phyloP scores from a whole-genome alignment of 768 basidiomycete genomes.

The Mycena kentingensis region DNA sequence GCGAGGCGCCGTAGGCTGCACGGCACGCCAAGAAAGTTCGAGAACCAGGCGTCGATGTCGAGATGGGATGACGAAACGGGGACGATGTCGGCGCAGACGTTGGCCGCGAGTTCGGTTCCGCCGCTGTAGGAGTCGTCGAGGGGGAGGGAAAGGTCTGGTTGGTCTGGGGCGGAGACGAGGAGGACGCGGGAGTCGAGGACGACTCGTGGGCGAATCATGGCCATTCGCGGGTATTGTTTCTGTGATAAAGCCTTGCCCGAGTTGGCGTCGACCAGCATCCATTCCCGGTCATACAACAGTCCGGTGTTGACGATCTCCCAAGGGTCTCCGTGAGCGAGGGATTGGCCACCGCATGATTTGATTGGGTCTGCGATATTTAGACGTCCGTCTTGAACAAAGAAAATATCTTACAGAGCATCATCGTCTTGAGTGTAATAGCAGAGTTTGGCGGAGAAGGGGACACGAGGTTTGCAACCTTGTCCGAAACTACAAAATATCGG shows the following conservation, averaged over 20 bases:
- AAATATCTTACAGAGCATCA: constrained; percentile 15
- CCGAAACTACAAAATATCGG: constrained; percentile 24
- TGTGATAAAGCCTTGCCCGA: constrained; percentile 21
- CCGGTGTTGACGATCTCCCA: constrained; percentile 18
- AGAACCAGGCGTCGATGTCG: constrained; percentile 19
- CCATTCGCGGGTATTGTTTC: constrained; percentile 22
- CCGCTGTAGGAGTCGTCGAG: constrained; percentile 9
- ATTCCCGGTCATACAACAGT: constrained; percentile 23
- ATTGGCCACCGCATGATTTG: constrained; percentile 23
- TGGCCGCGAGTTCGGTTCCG: constrained; percentile 3
- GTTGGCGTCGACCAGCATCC: constrained; percentile 17
- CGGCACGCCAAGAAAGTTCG: constrained; percentile 16
- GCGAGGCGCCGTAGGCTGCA: constrained; percentile 15
- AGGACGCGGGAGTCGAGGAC: constrained; percentile 9
- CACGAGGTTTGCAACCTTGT: constrained; percentile 10
- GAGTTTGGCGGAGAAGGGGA: not conserved
- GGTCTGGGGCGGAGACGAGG: constrained; percentile 14
- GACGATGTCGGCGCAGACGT: constrained; percentile 17
- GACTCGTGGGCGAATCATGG: constrained; percentile 17
- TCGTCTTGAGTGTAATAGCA: constrained; percentile 8
- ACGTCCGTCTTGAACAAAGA: not conserved
- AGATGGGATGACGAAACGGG: constrained; percentile 10
- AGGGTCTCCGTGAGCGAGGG: constrained; percentile 7
- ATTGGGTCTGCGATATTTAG: constrained; percentile 23
- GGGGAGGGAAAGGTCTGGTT: constrained; percentile 12